phyloP scores from a whole-genome alignment of 306 rosid species.

The Oemleria cerasiformis region DNA sequence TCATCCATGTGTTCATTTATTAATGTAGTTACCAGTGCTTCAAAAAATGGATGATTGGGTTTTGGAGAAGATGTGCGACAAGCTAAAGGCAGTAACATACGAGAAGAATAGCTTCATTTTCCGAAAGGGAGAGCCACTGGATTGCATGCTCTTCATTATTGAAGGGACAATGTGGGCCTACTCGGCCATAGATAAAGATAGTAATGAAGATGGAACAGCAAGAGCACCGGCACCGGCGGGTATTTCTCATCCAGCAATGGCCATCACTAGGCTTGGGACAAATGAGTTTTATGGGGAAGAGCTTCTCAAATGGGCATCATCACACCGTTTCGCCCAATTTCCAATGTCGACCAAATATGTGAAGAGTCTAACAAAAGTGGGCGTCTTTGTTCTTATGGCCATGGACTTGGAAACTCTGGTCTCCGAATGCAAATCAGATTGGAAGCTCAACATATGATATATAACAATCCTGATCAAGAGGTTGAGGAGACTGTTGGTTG shows the following conservation, averaged over 20 bases:
- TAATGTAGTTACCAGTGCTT: no score
- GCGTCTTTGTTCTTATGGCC: constrained; percentile 11
- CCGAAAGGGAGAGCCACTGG: background rate
- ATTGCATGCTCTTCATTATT: background rate
- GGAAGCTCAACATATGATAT: no score
- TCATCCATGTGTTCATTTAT: no score
- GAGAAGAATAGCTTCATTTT: background rate
- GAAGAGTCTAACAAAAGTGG: constrained; percentile 36
- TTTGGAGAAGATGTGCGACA: background rate
- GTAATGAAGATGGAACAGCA: no score
- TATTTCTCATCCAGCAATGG: background rate
- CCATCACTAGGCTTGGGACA: background rate
- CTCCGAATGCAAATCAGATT: background rate
- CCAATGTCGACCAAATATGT: constrained; percentile 41
- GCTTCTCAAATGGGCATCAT: constrained; percentile 31
- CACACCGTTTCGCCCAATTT: constrained; percentile 26
- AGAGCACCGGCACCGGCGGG: no score
- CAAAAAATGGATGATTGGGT: no score
- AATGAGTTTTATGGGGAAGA: constrained; percentile 8
- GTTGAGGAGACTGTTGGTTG: no score
- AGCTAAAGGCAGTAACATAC: background rate
- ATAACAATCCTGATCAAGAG: no score
- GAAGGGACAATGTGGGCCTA: constrained; percentile 3
- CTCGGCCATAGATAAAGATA: no score
- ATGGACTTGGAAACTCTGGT: background rate